Base-by-base conservation (phyloP, 345 rosid species). In the Brassica incana region DNA sequence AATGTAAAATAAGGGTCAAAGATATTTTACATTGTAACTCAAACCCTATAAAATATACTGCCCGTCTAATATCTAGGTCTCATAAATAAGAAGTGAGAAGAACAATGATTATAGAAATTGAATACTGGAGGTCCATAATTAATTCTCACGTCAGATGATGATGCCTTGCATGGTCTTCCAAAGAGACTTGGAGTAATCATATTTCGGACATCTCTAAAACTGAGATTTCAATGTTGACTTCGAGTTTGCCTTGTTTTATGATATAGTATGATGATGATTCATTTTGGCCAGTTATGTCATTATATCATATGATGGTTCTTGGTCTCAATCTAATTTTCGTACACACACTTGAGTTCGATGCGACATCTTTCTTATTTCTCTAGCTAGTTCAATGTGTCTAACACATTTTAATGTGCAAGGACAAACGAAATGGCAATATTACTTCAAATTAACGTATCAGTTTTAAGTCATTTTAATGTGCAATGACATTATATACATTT, bases 111-210 rank as follows among this genome's bases (percentile, higher is more conserved):
- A 36, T 69, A 54, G 71, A 67, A 62, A 73, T 72, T 77, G 83
- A 80, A 80, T 74, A 74, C 33, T 14, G 25, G 38, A 75, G 71
- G 64, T 40, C 36, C 76, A 80, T 80, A 65, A 80, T 63, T 74
- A 74, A 74, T 48, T 18, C 61, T 70, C 33, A 70, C 80, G 83
- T 80, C 76, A 75, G 76, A 75, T 64, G 80, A 75, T 80, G 83
- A 77, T 81, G 80, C 50, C 74, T 80, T 80, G 66, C 81, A 78
- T 48, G 85, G 85, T 84, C 90, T 89, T 84, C 87, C 74, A 83
- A 74, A 79, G 85, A 87, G 89, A 89, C 71, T 81, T 82, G 66
- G 70, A 60, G 80, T 85, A 78, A 87, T 89, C 80, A 81, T 76
- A 76, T 72, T 59, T 56, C 74, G 74, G 65, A 71, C 74, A 75